These are phyloP conservation scores for Scheffersomyces quercinus DNA, from an alignment of 1,139 yeast genomes.

Conservation along the genomic window DNA sequence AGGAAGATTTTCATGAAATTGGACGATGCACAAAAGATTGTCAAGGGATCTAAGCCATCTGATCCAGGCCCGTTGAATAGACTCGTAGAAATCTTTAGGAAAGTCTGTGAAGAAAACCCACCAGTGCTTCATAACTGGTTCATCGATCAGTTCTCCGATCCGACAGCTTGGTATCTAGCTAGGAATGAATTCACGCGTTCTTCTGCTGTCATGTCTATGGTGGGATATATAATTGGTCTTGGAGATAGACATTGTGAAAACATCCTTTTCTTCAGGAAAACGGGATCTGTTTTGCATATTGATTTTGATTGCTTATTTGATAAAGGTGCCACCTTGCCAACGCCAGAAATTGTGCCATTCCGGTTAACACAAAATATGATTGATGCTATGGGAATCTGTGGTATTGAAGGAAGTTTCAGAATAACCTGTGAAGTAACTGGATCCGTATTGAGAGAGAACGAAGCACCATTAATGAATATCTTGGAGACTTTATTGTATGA, in stretches of 20 bases:
- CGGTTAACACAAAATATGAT: slow-evolving; percentile 84
- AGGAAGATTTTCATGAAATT: slow-evolving; percentile 33
- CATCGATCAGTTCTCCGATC: slow-evolving; percentile 85
- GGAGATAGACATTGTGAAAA: slow-evolving; percentile 98
- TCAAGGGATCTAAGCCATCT: slow-evolving; percentile 24
- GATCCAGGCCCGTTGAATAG: slow-evolving; percentile 17
- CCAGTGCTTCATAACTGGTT: slow-evolving; percentile 90
- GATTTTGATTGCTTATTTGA: slow-evolving; percentile 97
- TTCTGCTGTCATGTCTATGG: slow-evolving; percentile 96
- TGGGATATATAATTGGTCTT: slow-evolving; percentile 84
- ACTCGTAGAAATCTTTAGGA: slow-evolving; percentile 30
- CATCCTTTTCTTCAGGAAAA: slow-evolving; percentile 67
- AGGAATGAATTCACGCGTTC: slow-evolving; percentile 75
- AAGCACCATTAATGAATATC: slow-evolving; percentile 86
- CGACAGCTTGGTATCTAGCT: slow-evolving; percentile 82
- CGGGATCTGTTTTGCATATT: slow-evolving; percentile 86
- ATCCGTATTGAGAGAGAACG: slow-evolving; percentile 70
- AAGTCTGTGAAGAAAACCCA: slow-evolving; percentile 46
- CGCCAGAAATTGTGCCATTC: slow-evolving; percentile 94
- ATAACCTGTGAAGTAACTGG: slow-evolving; percentile 85
- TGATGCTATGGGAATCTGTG: slow-evolving; percentile 89
- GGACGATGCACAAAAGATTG: slow-evolving; percentile 41
- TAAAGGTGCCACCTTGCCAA: slow-evolving; percentile 67
- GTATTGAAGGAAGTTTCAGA: slow-evolving; percentile 89
- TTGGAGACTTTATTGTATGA: slow-evolving; percentile 92